These are phyloP conservation scores for Limnanthes douglasii DNA, from an alignment of 345 rosid species.

Conservation along the genomic window DNA sequence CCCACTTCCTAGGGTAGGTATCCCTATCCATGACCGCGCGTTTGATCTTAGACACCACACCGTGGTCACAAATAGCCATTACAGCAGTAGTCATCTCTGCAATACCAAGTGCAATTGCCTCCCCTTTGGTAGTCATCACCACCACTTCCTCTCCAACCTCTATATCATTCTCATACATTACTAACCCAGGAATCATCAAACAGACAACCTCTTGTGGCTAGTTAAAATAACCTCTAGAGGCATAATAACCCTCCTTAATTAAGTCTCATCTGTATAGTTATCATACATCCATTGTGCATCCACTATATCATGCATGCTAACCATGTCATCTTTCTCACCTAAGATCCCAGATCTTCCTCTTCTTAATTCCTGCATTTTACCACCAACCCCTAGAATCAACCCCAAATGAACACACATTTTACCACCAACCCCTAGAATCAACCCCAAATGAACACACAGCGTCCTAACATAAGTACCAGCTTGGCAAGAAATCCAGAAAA, in stretches of 20 bases:
- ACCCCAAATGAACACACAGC: no score
- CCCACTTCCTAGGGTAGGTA: constrained; percentile 96
- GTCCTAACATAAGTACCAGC: constrained; percentile 96
- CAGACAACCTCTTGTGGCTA: constrained; percentile 85
- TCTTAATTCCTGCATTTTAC: constrained; percentile 90
- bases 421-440: no score
- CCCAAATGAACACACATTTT: constrained; percentile 87
- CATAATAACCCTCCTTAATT: constrained; percentile 82
- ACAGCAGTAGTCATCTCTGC: constrained; percentile 98
- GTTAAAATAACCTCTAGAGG: constrained; percentile 78
- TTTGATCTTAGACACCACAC: constrained; percentile 92
- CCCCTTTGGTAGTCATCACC: constrained; percentile 92
- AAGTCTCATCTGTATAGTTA: constrained; percentile 48
- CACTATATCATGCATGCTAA: constrained; percentile 94
- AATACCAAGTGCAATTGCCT: constrained; percentile 80
- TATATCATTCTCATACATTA: constrained; percentile 85
- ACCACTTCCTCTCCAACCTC: constrained; percentile 90
- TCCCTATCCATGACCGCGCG: constrained; percentile 98
- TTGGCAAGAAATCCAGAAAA: constrained; percentile 91
- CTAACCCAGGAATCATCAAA: constrained; percentile 82
- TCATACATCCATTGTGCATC: constrained; percentile 90
- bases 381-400: constrained; percentile 84
- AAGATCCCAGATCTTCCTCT: constrained; percentile 87
- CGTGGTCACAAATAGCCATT: constrained; percentile 93
- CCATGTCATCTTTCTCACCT: constrained; percentile 95